Base-by-base conservation (phyloP, 73 alveolate species). In the Paramecium octaurelia region DNA sequence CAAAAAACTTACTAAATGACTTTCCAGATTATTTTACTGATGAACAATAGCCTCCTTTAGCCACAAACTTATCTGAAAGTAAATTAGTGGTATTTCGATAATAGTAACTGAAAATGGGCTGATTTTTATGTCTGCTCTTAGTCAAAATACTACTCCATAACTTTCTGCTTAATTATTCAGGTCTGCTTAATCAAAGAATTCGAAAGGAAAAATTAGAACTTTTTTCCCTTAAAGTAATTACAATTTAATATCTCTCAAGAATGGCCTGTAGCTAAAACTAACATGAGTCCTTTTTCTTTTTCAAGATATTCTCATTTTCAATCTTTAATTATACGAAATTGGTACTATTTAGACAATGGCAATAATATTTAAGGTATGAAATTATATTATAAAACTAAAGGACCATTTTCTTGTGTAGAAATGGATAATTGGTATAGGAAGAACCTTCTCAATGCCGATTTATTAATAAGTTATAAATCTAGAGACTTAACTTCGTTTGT, bases 341-440 rank as follows among this genome's bases (percentile, higher is more conserved):
- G 86, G 86, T 71, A 71, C 12, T 71, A 24, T 35, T 36, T 75
- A 24, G 88, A 75, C 60, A 34, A 34, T 34, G 20, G 12, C 11
- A 29, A 75, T 75, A 14, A 34, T 14, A 36, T 75, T 34, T n/a
- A 75, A 75, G 64, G 88, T 75, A 75, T 34, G 4, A 1, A 6
- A 9, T 12, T 58, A 23, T 23, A 31, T 29, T 71, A 71, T 14
- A 10, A 36, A 29, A 36, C 6, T 31, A 0, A 34, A 29, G 88
- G 88, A 14, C 88, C 88, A 0, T 75, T 75, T 36, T 36, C 58
- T 35, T 75, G 88, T 36, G n/a, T 75, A 10, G 64, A 75, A 40
- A 75, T 75, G 88, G 88, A 75, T 75, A 35, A 75, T 75, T 75
- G 88, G 88, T 75, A 75, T 36, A 34, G 88, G 4, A 75, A 75